Evolutionary conservation across 257 asterid genomes (phyloP), one percentile per base, ranked within the genome.

Genomic region (Solanum corneliomulleri): DNA sequence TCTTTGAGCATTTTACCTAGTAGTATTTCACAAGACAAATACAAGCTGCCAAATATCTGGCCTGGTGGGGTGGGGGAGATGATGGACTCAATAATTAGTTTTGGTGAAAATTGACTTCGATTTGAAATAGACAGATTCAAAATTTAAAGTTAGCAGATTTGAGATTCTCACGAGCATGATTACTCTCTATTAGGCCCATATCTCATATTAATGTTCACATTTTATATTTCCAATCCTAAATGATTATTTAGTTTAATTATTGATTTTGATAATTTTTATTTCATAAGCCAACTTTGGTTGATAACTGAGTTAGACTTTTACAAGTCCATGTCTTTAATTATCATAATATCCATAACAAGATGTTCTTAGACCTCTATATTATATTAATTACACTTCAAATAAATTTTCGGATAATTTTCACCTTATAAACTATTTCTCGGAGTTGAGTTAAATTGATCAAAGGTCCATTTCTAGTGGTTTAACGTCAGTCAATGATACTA

Each of bases 341-440:
- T 33, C 5, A 33, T 33, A 33, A 33, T 33, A 33, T 33, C 35
- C 5, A 33, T 0, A 33, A 33, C 1, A 3, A 33, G 31, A 23
- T 8, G 4, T 2, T 7, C 8, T 47, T 20, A 3, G 11, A 20
- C 31, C 29, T 62, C 3, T 62, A 62, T 62, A 7, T 60, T 60
- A 33, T 18, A 35, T 18, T 9, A 3, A 4, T 0, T 5, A 71
- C 5, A 10, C 16, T 35, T 9, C 0, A 72, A 35, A 20, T 35
- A 4, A 35, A 11, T 23, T 0, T 29, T 35, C 14, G 0, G 1
- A 35, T 0, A 2, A 20, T 9, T 11, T 3, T 35, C 7, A 4
- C 4, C 4, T 71, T 0, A 3, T 71, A 20, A 33, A 9, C 23
- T 70, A 70, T 68, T 2, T 71, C 2, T 20, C 0, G 4, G 1